These are phyloP conservation scores for Ceriops decandra DNA, from an alignment of 345 rosid genomes.

Conservation along the genomic window DNA sequence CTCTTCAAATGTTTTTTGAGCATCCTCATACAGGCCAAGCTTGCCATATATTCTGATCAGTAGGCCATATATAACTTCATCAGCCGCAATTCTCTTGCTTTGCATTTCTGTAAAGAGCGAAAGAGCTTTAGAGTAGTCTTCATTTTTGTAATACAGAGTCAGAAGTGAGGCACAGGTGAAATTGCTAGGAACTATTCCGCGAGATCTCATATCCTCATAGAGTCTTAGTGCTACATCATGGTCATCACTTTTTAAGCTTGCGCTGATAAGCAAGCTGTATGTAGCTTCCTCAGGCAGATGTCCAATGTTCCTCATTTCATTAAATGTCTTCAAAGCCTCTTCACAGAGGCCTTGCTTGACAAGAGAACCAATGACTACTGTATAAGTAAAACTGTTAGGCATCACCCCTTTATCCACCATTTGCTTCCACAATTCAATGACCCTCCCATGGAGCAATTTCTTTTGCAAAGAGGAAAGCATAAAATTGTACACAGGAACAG, in stretches of 20 bases:
- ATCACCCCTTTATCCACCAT: slow-evolving; percentile 55
- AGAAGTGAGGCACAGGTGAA: slow-evolving; percentile 94
- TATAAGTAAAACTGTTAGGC: slow-evolving; percentile 63
- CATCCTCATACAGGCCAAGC: slow-evolving; percentile 81
- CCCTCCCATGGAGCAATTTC: slow-evolving; percentile 62
- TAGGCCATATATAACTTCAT: slow-evolving; percentile 87
- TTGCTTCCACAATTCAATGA: slow-evolving; percentile 66
- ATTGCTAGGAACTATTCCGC: slow-evolving; percentile 67
- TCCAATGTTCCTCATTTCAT: slow-evolving; percentile 65
- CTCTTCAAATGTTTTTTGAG: slow-evolving; percentile 65
- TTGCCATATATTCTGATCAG: slow-evolving; percentile 88
- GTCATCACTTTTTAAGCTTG: slow-evolving; percentile 45
- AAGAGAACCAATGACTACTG: slow-evolving; percentile 67
- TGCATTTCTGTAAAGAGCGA: slow-evolving; percentile 86
- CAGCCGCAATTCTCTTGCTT: slow-evolving; percentile 49
- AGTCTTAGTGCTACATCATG: slow-evolving; percentile 55
- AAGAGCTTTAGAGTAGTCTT: slow-evolving; percentile 75
- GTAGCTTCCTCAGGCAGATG: slow-evolving; percentile 77
- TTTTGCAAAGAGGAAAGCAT: slow-evolving; percentile 93
- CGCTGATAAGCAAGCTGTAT: slow-evolving; percentile 65
- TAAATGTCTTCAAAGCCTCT: slow-evolving; percentile 57
- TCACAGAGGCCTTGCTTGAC: slow-evolving; percentile 52
- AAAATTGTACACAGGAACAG: slow-evolving; percentile 79
- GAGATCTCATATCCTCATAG: slow-evolving; percentile 70
- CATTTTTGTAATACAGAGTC: slow-evolving; percentile 63